Evolutionary conservation across 768 basidiomycete species (phyloP), one percentile per base, ranked within the genome.

Genomic region (Suillus lakei): DNA sequence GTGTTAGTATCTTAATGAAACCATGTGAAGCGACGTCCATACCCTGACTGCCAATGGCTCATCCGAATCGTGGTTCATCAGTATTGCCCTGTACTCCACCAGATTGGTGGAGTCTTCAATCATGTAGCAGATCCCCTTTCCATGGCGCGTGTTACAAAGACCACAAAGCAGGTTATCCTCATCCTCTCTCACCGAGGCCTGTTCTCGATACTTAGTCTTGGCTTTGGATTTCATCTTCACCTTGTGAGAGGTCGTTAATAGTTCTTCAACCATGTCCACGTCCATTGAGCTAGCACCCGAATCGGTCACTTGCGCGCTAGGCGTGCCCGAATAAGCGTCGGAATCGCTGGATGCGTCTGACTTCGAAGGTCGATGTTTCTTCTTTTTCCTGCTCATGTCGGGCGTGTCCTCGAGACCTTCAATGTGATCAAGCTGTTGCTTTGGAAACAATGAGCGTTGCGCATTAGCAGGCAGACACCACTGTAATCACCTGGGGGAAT

Each of bases 41-140:
- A 91, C 92, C 70, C 91, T 80, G 43, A 84, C 81, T 72, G 90
- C 87, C 70, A 85, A 82, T 51, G 90, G 80, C 68, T 94, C 92
- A 68, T 88, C 87, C 18, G 85, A 83, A n/a, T 84, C 80, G 66
- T 90, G 82, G 34, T 84, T 75, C 66, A 93, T 75, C 43, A 93
- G 76, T 78, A 92, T 88, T 54, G 84, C 81, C 51, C 92, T 85
- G 70, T 87, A 93, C 69, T 91, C 87, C 15, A 86, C 84, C 26
- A 94, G 80, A 72, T 92, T 86, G 63, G 86, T 83, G 21, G 90
- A 86, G 59, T 78, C 81, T 28, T 88, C 83, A 8, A 85, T 86
- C 92, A 94, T 91, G 28, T 72, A 72, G 71, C 92, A 94, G 12
- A 70, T 68, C 34, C 82, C 82, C 55, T 76, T 75, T 18, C 79